phyloP scores from a whole-genome alignment of 2,329 filamentous ascomycete species.

The Nakataea oryzae region DNA sequence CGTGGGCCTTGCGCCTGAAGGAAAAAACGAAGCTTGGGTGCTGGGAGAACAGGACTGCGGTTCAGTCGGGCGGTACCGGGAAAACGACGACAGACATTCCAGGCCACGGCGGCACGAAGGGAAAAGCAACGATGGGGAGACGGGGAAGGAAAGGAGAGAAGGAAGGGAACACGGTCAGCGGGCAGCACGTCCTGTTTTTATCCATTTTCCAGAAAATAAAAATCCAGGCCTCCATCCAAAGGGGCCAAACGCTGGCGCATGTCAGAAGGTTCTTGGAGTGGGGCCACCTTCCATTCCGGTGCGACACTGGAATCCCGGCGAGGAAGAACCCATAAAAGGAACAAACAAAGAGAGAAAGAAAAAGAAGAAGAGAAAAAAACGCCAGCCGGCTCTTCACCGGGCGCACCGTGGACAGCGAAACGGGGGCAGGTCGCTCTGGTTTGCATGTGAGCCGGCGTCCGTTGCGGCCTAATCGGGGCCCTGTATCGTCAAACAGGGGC shows the following conservation, averaged over 20 bases:
- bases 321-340: not conserved
- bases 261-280: not conserved
- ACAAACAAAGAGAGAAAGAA: not conserved
- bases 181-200: not conserved
- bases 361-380: not conserved
- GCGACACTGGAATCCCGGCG: not conserved
- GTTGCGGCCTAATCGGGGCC: not conserved
- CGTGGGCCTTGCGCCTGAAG: not conserved
- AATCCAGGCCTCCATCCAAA: not conserved
- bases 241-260: not conserved
- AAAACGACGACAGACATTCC: not conserved
- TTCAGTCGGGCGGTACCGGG: not conserved
- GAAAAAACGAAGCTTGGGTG: not conserved
- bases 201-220: not conserved
- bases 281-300: not conserved
- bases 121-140: not conserved
- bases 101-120: not conserved
- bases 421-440: not conserved
- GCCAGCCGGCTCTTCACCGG: not conserved
- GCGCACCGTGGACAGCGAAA: not conserved
- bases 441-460: not conserved
- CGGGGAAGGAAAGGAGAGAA: not conserved
- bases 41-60: not conserved
- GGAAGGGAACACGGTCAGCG: not conserved
- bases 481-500: not conserved